Percentiles rank a stretch among this genome's conserved stretches.
Evolutionary conservation across 768 basidiomycete genomes (phyloP).

Genomic region (Auricularia sp.): DNA sequence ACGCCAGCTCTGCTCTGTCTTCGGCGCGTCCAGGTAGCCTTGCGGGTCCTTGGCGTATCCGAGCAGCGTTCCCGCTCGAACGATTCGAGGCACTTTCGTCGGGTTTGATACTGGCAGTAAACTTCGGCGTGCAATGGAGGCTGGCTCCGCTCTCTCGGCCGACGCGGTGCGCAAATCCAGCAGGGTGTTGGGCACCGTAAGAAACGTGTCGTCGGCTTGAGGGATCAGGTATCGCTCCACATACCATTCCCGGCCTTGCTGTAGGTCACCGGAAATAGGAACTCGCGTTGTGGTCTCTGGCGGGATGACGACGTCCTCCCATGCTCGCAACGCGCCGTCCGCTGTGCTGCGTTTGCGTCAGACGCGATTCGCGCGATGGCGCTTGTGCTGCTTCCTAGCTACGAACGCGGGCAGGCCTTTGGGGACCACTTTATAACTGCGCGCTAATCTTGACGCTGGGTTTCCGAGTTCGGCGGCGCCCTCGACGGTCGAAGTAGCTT

Average conservation of each 20-base stretch:
- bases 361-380: neutral
- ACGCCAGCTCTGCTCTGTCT: neutral
- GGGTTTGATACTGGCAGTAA: conserved; percentile 9
- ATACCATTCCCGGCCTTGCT: neutral
- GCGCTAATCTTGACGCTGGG: neutral
- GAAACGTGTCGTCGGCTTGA: neutral
- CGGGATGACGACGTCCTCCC: neutral
- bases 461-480: conserved; percentile 2
- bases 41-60: conserved; percentile 6
- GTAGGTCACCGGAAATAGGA: neutral
- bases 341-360: neutral
- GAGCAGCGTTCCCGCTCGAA: conserved; percentile 5
- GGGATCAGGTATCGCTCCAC: neutral
- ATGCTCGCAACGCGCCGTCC: conserved; percentile 1
- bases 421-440: neutral
- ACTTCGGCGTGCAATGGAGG: neutral
- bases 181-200: neutral
- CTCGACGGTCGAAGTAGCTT: conserved; percentile 7
- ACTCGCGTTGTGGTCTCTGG: conserved; percentile 2
- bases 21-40: conserved; percentile 5
- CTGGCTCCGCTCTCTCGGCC: conserved; percentile 4
- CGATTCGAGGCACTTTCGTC: conserved; percentile 1
- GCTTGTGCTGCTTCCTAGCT: neutral
- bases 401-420: neutral
- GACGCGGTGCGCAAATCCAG: conserved; percentile 1